Base-by-base conservation (phyloP, 164 flowering plant species). In the Aristolochia fimbriata region DNA sequence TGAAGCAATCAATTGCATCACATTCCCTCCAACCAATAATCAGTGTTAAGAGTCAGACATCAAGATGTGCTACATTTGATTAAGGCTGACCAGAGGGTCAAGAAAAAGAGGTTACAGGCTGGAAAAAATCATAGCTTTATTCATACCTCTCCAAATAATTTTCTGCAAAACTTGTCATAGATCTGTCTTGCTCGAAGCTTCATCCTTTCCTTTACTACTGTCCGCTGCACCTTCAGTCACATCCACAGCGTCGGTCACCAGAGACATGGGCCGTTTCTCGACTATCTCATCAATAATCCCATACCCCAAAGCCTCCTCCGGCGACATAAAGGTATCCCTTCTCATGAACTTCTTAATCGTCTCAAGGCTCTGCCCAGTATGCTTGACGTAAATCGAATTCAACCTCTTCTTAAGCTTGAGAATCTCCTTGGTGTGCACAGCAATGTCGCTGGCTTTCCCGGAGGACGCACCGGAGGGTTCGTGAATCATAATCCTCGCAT, bases 391-490 rank as follows among this genome's bases (percentile, higher is more conserved):
- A 57, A 93, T 67, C 4, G n/a, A 76, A 78, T 93, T 93, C 63
- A 93, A 63, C 25, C 78, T 51, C 68, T 93, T 90, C 89, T 91
- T 80, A 51, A 84, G 65, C 65, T 85, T 81, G 48, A 86, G 67
- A 31, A 93, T 93, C 81, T 93, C 88, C 73, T 86, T 84, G 3
- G 93, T 86, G 58, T 86, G 97, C 47, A 92, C 90, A 3, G 83
- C 77, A n/a, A 90, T 77, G 60, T 93, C 97, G 61, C 74, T 80
- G 4, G 97, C 97, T 63, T 87, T 91, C 27, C 98, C 97, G 62
- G 88, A 82, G 55, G 81, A 81, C n/a, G 94, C 97, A 49, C 97
- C 98, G 2, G 96, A 87, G 27, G 97, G 98, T 73, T 89, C 96
- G 70, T 87, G 98, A 62, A 92, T 80, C 98, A 89, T 92, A 50